Conservation (phyloP, 2,329 filamentous ascomycete genomes). For the Fusarium aywerte region DNA sequence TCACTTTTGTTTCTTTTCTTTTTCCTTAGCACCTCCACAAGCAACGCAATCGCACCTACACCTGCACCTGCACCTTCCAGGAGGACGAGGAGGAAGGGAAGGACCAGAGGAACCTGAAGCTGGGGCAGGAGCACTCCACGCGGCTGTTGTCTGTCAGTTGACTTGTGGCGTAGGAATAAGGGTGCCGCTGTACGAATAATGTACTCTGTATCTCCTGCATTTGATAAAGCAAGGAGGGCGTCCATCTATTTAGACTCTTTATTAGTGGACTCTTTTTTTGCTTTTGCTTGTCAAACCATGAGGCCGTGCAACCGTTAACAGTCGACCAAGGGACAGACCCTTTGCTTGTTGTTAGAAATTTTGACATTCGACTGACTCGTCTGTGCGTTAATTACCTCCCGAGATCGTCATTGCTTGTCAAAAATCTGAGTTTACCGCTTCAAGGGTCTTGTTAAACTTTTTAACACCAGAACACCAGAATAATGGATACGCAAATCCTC, state of each 20-base stretch:
- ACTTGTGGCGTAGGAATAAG: conserved; percentile 35
- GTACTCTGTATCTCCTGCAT: conserved; percentile 12
- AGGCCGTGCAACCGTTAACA: conserved; percentile 21
- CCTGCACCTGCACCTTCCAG: not conserved
- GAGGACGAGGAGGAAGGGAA: not conserved
- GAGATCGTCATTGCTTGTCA: not conserved
- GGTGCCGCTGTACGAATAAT: conserved; percentile 6
- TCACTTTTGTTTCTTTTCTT: conserved; percentile 36
- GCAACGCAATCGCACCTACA: conserved; percentile 11
- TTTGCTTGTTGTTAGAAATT: not conserved
- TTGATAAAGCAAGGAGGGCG: not conserved
- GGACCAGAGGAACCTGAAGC: not conserved
- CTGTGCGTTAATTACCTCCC: not conserved
- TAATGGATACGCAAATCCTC: conserved; percentile 27
- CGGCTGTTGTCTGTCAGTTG: conserved; percentile 18
- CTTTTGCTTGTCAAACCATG: conserved; percentile 20
- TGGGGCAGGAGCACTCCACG: conserved; percentile 5
- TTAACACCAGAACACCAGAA: not conserved
- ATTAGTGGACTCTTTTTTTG: not conserved
- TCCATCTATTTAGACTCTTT: conserved; percentile 2
- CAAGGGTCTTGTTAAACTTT: conserved; percentile 25
- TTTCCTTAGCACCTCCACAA: conserved; percentile 13
- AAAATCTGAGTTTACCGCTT: conserved; percentile 1
- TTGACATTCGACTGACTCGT: conserved; percentile 24
- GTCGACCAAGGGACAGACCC: not conserved